Conservation (phyloP, 2,329 filamentous ascomycete genomes). For the Emericellopsis atlantica region DNA sequence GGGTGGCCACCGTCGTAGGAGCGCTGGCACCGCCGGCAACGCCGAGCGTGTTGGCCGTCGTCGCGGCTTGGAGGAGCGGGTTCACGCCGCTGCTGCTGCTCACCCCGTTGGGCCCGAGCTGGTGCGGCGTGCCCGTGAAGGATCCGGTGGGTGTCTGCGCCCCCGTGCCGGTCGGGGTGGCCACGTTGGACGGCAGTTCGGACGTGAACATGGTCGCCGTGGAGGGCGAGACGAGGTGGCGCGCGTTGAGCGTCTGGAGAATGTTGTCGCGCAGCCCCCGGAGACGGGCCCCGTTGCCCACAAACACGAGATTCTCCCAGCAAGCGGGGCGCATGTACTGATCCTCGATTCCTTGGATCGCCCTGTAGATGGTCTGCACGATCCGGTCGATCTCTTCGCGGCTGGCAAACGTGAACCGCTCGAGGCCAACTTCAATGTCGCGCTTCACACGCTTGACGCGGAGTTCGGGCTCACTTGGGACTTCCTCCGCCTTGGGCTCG, state of each 20-base stretch:
- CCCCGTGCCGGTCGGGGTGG: conserved; percentile 80
- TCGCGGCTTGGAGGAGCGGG: conserved; percentile 83
- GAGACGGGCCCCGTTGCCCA: conserved; percentile 69
- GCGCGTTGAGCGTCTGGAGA: conserved; percentile 62
- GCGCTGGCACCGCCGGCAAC: conserved; percentile 28
- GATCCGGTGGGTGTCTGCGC: conserved; percentile 73
- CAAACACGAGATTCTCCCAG: conserved; percentile 87
- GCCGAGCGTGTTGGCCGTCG: conserved; percentile 51
- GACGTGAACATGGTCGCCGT: conserved; percentile 95
- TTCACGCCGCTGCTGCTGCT: conserved; percentile 51
- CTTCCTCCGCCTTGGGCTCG: conserved; percentile 3
- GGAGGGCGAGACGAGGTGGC: conserved; percentile 83
- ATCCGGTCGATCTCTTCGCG: conserved; percentile 71
- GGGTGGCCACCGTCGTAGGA: conserved; percentile 22
- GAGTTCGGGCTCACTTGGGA: conserved; percentile 19
- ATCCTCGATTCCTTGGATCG: conserved; percentile 72
- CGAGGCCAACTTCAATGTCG: conserved; percentile 65
- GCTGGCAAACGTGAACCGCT: conserved; percentile 59
- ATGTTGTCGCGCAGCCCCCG: conserved; percentile 83
- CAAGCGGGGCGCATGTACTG: conserved; percentile 72
- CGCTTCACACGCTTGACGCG: conserved; percentile 45
- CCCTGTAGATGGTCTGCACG: conserved; percentile 69
- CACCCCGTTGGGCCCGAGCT: conserved; percentile 21
- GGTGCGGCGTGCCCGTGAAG: conserved; percentile 40
- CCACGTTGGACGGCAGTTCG: conserved; percentile 86